A percentile compares a stretch with the other conserved stretches of the same genome.
phyloP scores from a whole-genome alignment of 306 rosid species.

The Astragalus glycyphyllos region DNA sequence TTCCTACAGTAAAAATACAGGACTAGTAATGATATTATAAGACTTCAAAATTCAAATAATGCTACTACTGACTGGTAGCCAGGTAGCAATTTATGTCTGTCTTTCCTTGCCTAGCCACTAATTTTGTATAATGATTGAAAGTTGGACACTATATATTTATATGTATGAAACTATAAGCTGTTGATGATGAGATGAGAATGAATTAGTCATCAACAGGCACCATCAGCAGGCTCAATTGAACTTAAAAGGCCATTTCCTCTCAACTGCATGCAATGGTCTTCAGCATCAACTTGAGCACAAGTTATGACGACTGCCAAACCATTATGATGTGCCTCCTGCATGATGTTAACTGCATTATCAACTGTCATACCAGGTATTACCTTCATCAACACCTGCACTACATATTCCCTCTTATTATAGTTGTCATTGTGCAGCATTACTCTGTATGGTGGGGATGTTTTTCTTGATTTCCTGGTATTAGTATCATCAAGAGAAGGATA shows the following conservation, averaged over 20 bases:
- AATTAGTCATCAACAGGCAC: slow-evolving; percentile 56
- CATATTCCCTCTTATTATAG: slow-evolving; percentile 87
- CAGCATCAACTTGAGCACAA: slow-evolving; percentile 90
- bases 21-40: slow-evolving; percentile 19
- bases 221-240: slow-evolving; percentile 86
- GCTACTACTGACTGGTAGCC: background rate
- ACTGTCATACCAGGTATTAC: slow-evolving; percentile 94
- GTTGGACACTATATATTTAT: slow-evolving; percentile 24
- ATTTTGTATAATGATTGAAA: slow-evolving; percentile 38
- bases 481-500: background rate
- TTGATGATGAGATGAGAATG: slow-evolving; percentile 1
- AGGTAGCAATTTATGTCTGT: slow-evolving; percentile 27
- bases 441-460: slow-evolving; percentile 81
- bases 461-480: slow-evolving; percentile 66
- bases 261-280: slow-evolving; percentile 92
- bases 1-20: background rate
- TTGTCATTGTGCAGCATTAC: slow-evolving; percentile 90
- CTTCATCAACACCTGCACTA: slow-evolving; percentile 94
- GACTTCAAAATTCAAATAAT: slow-evolving; percentile 32
- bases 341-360: slow-evolving; percentile 86
- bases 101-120: slow-evolving; percentile 33
- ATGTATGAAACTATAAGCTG: slow-evolving; percentile 11
- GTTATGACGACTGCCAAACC: slow-evolving; percentile 84
- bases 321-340: slow-evolving; percentile 94
- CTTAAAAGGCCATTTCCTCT: slow-evolving; percentile 95